phyloP scores from a whole-genome alignment of 495 filamentous ascomycete species.

The Penicillium samsonianum region DNA sequence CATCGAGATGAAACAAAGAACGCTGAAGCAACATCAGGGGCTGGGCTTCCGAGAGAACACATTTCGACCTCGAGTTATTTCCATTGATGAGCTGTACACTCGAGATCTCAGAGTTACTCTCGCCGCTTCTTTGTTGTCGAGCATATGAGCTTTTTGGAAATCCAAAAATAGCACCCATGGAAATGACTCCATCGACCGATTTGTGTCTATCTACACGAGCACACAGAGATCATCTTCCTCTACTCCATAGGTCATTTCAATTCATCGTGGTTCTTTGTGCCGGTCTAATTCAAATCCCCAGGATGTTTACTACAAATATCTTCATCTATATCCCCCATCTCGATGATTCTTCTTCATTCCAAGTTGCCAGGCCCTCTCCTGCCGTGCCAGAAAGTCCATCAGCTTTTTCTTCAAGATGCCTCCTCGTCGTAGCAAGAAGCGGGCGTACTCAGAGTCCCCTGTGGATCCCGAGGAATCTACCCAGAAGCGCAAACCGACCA shows the following conservation, averaged over 20 bases:
- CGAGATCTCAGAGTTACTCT: neutral
- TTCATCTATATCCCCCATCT: neutral
- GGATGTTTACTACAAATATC: neutral
- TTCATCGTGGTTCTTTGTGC: neutral
- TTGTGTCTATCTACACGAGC: neutral
- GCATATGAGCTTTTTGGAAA: neutral
- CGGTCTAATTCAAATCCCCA: neutral
- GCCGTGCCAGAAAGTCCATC: neutral
- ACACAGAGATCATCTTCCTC: neutral
- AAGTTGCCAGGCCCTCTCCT: neutral
- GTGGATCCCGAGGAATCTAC: neutral
- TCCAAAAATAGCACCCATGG: neutral
- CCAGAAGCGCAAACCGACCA: neutral
- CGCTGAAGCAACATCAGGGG: neutral
- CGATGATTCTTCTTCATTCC: neutral
- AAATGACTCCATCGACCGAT: neutral
- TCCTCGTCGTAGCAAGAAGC: neutral
- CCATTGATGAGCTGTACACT: neutral
- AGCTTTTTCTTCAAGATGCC: neutral
- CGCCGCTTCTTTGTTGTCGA: neutral
- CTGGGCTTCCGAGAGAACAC: neutral
- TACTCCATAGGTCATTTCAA: neutral
- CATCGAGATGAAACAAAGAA: neutral
- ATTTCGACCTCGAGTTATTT: neutral
- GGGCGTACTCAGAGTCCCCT: neutral